phyloP scores from a whole-genome alignment of 2,329 filamentous ascomycete genomes.

The Fusarium dimerum region DNA sequence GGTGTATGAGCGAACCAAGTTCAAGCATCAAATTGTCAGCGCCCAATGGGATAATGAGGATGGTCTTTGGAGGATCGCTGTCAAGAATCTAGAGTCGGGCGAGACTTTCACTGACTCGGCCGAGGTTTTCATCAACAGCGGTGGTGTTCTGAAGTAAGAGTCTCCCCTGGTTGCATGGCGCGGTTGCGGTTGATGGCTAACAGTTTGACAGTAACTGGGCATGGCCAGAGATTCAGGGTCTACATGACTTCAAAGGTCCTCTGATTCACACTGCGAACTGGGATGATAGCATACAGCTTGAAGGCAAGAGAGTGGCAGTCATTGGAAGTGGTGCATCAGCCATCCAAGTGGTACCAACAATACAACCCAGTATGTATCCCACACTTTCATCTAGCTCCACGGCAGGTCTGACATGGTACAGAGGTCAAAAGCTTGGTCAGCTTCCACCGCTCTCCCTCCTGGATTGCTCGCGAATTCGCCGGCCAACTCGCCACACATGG shows the following conservation, averaged over 20 bases:
- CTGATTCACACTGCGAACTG: not conserved
- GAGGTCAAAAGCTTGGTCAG: not conserved
- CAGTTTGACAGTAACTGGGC: not conserved
- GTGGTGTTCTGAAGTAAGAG: not conserved
- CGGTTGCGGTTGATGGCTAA: not conserved
- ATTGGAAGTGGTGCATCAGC: not conserved
- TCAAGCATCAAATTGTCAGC: not conserved
- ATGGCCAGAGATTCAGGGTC: not conserved
- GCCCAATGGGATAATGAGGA: not conserved
- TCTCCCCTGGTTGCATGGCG: not conserved
- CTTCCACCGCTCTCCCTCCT: constrained; percentile 1
- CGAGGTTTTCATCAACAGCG: not conserved
- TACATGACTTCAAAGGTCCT: not conserved
- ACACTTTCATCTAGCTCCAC: not conserved
- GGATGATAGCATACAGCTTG: not conserved
- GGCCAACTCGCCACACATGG: not conserved
- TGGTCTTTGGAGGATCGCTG: not conserved
- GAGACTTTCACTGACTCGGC: not conserved
- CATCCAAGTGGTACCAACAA: not conserved
- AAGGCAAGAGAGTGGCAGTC: not conserved
- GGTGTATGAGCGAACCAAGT: not conserved
- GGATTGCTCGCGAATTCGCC: not conserved
- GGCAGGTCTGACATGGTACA: not conserved
- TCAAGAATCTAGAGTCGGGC: not conserved
- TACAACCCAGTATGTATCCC: not conserved